Evolutionary conservation across 1,284 basidiomycete species (phyloP), one percentile per base, ranked within the genome.

Genomic region (Erythrobasidium hasegawianum): DNA sequence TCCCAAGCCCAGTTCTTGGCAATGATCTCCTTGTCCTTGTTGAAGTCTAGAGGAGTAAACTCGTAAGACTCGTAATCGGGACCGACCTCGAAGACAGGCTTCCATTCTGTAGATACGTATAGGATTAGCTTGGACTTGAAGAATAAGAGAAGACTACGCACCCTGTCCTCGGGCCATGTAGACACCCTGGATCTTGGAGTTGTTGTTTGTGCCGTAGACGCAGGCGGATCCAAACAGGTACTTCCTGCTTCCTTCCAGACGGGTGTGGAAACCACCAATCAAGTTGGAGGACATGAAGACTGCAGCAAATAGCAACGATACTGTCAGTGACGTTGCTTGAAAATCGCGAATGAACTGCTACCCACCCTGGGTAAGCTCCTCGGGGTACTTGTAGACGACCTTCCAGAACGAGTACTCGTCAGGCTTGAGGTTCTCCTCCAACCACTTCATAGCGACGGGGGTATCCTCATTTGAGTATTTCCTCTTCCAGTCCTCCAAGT

Each of bases 401-500:
- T 87, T 84, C 89, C 89, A 95, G 77, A 88, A 78, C 70, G 92
- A 95, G 86, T 87, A 97, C 55, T 94, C 94, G 71, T 88, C 85
- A 70, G 84, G 79, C 83, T 97, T 94, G 79, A 86, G 93, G 83
- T 92, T 91, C 75, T 70, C 65, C 43, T 72, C 70, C 64, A 74
- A 70, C 69, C 72, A 71, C 62, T 77, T 69, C 70, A 76, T 61
- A 56, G 74, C 72, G 70, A 69, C 71, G 14, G 47, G 45, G 1
- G 67, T 62, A 67, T 69, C 68, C 69, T 53, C n/a, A 39, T 97
- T 97, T 74, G 92, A 96, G 84, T 97, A 97, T 67, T 89, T 87
- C 60, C 92, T 87, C 82, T 97, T 97, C 90, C 90, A 96, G 81
- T 97, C 93, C 79, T 97, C 94, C 67, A 97, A 86, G 82, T 93